Base-by-base conservation (phyloP, 495 filamentous ascomycete genomes). In the Peziza echinospora region DNA sequence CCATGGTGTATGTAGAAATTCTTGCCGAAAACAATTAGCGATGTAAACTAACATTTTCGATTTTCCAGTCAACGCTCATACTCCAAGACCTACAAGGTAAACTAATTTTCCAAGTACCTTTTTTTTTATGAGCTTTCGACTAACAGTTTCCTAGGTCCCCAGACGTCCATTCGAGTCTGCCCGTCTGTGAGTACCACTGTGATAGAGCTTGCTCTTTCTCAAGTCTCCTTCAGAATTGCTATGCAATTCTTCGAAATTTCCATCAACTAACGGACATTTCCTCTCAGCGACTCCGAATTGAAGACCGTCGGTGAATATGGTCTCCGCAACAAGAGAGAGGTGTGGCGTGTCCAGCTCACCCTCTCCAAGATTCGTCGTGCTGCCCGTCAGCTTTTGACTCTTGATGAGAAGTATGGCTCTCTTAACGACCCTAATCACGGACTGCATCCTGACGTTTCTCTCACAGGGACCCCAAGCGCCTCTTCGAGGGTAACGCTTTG, bases 141-240 rank as follows among this genome's bases (percentile, higher is more conserved):
- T 48, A 21, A 19, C n/a, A 11, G 10, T 51, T 40, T 50, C 56
- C 57, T n/a, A 60, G 57, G 57, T 60, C 45, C 57, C 57, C 9
- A 64, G 67, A 63, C 69, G 71, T 56, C 71, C 89, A 58, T 97
- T 91, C 76, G 89, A 97, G 81, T 87, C 84, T 63, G 89, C 89
- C 67, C 91, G 89, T 79, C 77, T 97, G 89, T 96, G 75, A 80
- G 85, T 84, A 72, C 87, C 89, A 96, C 82, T 94, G 77, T 87
- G 75, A 72, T 73, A 62, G 84, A 92, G 89, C 87, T 80, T 83
- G 87, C 71, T 84, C 85, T 81, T 81, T 74, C 73, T 86, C 70
- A 94, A 64, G 87, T 93, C 89, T 83, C 78, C 71, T 77, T 49
- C 26, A 16, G 23, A 42, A 39, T 49, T 37, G 0, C 30, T 37